Evolutionary conservation across 2,329 filamentous ascomycete species (phyloP).

Genomic region (Fusarium transvaalense): DNA sequence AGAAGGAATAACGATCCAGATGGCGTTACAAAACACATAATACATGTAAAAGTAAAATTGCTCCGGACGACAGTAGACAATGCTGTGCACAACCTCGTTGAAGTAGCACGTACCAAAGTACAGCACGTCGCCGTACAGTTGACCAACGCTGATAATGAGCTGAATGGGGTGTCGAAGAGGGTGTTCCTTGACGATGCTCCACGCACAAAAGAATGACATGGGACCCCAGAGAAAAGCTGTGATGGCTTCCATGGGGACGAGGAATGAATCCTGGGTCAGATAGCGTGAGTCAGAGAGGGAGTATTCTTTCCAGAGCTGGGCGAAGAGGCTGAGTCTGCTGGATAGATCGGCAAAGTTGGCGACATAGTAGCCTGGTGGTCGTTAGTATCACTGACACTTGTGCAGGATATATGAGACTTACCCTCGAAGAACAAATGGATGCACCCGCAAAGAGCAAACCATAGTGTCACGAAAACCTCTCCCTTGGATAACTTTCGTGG

Average conservation of each 20-base stretch:
- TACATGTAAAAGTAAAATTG: conserved; percentile 66
- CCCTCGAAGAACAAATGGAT: conserved; percentile 61
- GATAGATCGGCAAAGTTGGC: conserved; percentile 59
- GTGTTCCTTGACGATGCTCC: conserved; percentile 58
- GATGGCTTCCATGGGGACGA: conserved; percentile 68
- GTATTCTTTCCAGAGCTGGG: conserved; percentile 70
- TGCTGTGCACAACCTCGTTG: conserved; percentile 55
- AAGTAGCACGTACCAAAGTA: conserved; percentile 64
- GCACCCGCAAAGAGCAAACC: conserved; percentile 79
- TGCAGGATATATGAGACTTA: conserved; percentile 29
- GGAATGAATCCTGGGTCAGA: conserved; percentile 64
- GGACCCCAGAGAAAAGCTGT: conserved; percentile 68
- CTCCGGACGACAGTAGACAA: conserved; percentile 64
- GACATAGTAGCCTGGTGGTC: conserved; percentile 61
- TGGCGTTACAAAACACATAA: conserved; percentile 64
- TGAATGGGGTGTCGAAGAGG: conserved; percentile 64
- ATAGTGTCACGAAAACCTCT: conserved; percentile 74
- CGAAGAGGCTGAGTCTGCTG: conserved; percentile 58
- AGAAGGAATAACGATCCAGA: conserved; percentile 66
- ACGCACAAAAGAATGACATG: conserved; percentile 62
- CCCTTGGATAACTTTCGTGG: conserved; percentile 64
- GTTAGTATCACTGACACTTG: not conserved
- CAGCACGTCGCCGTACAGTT: conserved; percentile 65
- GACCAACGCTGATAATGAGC: conserved; percentile 60
- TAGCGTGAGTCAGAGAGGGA: conserved; percentile 69